These are phyloP conservation scores for Solanum megistacrolobum DNA, from an alignment of 257 asterid species.

Conservation along the genomic window DNA sequence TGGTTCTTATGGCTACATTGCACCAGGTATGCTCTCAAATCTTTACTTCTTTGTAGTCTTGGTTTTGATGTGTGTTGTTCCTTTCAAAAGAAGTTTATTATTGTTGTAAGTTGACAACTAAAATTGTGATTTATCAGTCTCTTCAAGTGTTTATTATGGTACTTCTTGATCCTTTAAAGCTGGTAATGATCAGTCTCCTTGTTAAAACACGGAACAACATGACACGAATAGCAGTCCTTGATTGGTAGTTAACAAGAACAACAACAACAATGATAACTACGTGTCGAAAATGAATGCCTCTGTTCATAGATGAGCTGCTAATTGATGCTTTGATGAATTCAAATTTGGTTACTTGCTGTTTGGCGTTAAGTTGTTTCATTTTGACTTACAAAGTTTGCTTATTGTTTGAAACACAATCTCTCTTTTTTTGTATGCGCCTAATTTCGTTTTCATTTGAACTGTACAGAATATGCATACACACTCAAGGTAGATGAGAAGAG, in stretches of 20 bases:
- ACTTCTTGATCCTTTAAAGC: not conserved
- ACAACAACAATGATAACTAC: not conserved
- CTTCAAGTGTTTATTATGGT: not conserved
- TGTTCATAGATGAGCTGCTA: not conserved
- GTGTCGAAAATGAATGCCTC: not conserved
- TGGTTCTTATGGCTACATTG: slow-evolving; percentile 22
- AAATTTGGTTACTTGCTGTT: not conserved
- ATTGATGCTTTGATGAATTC: not conserved
- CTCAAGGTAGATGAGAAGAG: slow-evolving; percentile 23
- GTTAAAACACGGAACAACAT: not conserved
- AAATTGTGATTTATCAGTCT: not conserved
- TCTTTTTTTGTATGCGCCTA: not conserved
- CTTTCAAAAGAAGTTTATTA: not conserved
- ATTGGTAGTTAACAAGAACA: not conserved
- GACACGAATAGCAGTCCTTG: not conserved
- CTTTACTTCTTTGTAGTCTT: not conserved
- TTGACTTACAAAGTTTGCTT: not conserved
- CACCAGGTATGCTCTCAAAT: slow-evolving; percentile 15
- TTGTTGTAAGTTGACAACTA: not conserved
- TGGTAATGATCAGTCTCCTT: not conserved
- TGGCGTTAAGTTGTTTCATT: not conserved
- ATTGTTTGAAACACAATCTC: not conserved
- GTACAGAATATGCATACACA: slow-evolving; percentile 19
- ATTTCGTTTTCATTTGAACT: not conserved
- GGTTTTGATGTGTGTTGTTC: not conserved